phyloP scores from a whole-genome alignment of 2,329 filamentous ascomycete species.

The Fusarium torulosum region DNA sequence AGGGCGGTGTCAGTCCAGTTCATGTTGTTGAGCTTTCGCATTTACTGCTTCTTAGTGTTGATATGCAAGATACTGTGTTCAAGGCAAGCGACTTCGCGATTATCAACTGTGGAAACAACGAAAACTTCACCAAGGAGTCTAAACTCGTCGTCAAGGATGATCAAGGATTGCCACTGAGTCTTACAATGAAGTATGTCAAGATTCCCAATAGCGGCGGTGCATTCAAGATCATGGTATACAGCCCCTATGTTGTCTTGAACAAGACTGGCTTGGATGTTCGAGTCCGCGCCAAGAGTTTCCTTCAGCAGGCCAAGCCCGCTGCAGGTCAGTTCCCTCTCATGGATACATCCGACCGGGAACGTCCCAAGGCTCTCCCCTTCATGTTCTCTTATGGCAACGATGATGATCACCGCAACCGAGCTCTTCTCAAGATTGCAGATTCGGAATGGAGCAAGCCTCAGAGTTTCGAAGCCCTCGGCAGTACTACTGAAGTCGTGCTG shows the following conservation, averaged over 20 bases:
- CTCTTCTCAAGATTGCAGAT: constrained; percentile 86
- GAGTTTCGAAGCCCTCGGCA: constrained; percentile 97
- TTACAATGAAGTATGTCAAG: constrained; percentile 90
- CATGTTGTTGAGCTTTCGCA: constrained; percentile 98
- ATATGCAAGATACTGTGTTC: constrained; percentile 96
- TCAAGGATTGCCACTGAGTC: constrained; percentile 80
- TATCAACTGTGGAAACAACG: constrained; percentile 88
- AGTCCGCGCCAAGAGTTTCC: constrained; percentile 88
- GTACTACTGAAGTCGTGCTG: constrained; percentile 87
- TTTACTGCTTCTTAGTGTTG: constrained; percentile 89
- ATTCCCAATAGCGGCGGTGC: constrained; percentile 93
- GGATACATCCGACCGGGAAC: constrained; percentile 62
- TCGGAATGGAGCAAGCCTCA: constrained; percentile 98
- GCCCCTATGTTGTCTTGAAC: constrained; percentile 94
- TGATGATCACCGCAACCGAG: constrained; percentile 86
- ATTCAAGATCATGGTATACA: constrained; percentile 95
- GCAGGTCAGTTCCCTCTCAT: constrained; percentile 80
- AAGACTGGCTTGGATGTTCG: constrained; percentile 92
- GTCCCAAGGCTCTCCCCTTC: constrained; percentile 84
- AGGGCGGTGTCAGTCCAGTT: constrained; percentile 95
- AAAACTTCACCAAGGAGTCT: constrained; percentile 89
- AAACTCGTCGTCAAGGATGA: constrained; percentile 86
- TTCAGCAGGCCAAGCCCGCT: constrained; percentile 83
- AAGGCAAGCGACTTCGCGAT: constrained; percentile 97
- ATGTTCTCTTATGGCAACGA: constrained; percentile 96